Evolutionary conservation across 257 asterid genomes (phyloP).

Genomic region (Rauvolfia tetraphylla): DNA sequence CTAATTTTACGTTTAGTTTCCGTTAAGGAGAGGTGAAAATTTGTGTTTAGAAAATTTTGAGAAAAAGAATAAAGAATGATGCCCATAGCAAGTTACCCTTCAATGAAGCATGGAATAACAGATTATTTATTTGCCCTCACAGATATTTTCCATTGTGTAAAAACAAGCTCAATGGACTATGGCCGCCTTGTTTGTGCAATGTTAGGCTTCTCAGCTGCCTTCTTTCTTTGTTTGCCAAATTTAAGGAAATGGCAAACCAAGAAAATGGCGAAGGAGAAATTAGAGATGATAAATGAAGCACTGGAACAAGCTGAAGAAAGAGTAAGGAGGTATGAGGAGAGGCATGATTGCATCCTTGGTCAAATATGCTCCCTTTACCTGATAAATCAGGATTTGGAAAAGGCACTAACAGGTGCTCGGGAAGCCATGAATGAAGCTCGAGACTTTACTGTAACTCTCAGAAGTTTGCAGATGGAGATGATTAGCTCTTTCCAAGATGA

Average conservation of each 20-base stretch:
- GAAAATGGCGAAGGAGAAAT: slow-evolving; percentile 19
- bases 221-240: slow-evolving; percentile 19
- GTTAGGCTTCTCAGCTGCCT: slow-evolving; percentile 35
- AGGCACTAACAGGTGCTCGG: slow-evolving; percentile 41
- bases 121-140: neutral
- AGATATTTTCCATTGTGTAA: neutral
- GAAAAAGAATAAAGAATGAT: slow-evolving; percentile 4
- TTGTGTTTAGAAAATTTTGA: neutral
- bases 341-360: slow-evolving; percentile 41
- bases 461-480: slow-evolving; percentile 31
- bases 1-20: neutral
- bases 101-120: slow-evolving; percentile 21
- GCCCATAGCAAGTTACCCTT: slow-evolving; percentile 15
- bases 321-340: slow-evolving; percentile 29
- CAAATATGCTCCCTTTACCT: slow-evolving; percentile 44
- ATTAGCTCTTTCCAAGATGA: slow-evolving; percentile 25
- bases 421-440: slow-evolving; percentile 36
- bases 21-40: neutral
- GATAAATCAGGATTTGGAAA: slow-evolving; percentile 31
- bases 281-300: slow-evolving; percentile 27
- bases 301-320: slow-evolving; percentile 36
- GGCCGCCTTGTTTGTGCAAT: slow-evolving; percentile 21
- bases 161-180: slow-evolving; percentile 18
- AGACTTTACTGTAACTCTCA: slow-evolving; percentile 24
- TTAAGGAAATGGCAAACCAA: slow-evolving; percentile 24